phyloP scores from a whole-genome alignment of 129 eudicot genomes.

The Tanacetum coccineum region DNA sequence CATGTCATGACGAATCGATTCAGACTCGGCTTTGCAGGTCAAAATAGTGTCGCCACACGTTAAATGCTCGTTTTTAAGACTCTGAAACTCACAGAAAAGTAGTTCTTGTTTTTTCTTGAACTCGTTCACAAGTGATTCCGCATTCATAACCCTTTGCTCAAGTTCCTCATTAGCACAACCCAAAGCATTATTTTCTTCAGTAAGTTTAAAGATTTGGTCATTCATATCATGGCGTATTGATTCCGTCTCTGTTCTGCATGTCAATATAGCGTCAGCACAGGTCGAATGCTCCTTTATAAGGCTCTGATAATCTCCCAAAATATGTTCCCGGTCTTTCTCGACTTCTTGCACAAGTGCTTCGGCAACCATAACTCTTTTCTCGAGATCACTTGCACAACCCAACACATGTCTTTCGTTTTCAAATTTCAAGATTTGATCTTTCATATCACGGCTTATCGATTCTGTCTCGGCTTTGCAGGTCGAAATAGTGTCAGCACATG shows the following conservation, averaged over 20 bases:
- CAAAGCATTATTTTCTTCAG: constrained; percentile 50
- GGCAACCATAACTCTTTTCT: constrained; percentile 9
- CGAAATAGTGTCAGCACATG: constrained; percentile 61
- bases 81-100: constrained; percentile 65
- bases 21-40: constrained; percentile 50
- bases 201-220: constrained; percentile 40
- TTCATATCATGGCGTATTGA: constrained; percentile 55
- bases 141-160: constrained; percentile 43
- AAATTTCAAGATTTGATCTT: constrained; percentile 39
- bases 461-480: constrained; percentile 53
- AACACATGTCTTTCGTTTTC: constrained; percentile 36
- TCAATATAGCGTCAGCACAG: constrained; percentile 53
- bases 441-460: constrained; percentile 49
- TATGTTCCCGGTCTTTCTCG: constrained; percentile 53
- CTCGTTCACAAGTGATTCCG: constrained; percentile 22
- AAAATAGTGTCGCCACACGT: constrained; percentile 55
- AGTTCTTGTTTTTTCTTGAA: constrained; percentile 78
- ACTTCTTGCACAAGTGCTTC: constrained; percentile 70
- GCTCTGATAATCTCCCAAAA: constrained; percentile 39
- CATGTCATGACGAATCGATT: constrained; percentile 51
- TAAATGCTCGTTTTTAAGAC: constrained; percentile 64
- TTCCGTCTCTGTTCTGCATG: constrained; percentile 56
- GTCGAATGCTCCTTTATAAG: constrained; percentile 67
- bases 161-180: constrained; percentile 62
- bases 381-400: constrained; percentile 20